Conservation (phyloP, 495 filamentous ascomycete genomes). For the Podospora anserina region DNA sequence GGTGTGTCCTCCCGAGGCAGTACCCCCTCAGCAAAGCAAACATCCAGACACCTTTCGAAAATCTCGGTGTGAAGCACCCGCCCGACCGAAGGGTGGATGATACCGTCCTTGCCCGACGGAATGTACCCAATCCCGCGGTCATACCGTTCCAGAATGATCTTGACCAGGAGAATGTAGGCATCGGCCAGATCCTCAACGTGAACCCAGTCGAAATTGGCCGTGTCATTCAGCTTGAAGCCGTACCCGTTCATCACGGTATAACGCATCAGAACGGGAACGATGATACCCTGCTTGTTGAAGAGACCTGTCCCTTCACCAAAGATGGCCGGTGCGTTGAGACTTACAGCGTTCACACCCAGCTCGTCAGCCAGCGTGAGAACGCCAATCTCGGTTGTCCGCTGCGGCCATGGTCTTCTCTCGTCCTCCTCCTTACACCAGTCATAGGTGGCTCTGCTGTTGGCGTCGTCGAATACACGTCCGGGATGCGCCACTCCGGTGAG, state of each 20-base stretch:
- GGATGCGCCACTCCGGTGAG: constrained; percentile 1
- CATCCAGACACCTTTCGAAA: constrained; percentile 8
- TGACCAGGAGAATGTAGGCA: constrained; percentile 8
- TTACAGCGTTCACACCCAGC: constrained; percentile 7
- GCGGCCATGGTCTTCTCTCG: neutral
- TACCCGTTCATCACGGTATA: constrained; percentile 64
- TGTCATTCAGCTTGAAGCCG: constrained; percentile 56
- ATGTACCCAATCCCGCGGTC: constrained; percentile 1
- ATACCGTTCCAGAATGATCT: constrained; percentile 1
- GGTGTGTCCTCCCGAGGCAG: constrained; percentile 11
- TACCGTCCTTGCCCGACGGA: constrained; percentile 7
- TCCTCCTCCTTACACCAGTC: constrained; percentile 5
- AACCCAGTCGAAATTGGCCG: constrained; percentile 14
- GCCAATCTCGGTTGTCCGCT: constrained; percentile 10
- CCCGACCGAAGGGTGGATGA: neutral
- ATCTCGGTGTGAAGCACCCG: constrained; percentile 11
- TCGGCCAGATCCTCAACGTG: constrained; percentile 13
- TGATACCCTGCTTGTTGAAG: constrained; percentile 15
- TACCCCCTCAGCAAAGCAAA: neutral
- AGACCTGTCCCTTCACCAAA: constrained; percentile 12
- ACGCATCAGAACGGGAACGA: constrained; percentile 8
- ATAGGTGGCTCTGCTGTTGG: constrained; percentile 4
- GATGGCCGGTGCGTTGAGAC: constrained; percentile 8
- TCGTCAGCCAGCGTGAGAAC: constrained; percentile 10
- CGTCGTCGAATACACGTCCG: constrained; percentile 8